phyloP scores from a whole-genome alignment of 495 filamentous ascomycete species.

The Penicillium nucicola region DNA sequence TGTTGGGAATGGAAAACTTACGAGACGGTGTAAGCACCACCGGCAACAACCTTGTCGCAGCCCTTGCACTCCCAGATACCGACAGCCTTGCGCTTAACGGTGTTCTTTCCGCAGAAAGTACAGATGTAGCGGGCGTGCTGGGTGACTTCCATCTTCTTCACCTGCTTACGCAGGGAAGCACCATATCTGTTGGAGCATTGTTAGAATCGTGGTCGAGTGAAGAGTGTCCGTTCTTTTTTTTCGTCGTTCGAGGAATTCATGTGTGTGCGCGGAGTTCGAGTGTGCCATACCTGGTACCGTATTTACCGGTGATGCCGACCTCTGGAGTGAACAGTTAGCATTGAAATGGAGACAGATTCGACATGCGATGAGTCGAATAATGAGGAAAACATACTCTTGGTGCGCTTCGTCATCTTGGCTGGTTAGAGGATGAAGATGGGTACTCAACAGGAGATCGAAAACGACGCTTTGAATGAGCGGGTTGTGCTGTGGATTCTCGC shows the following conservation, averaged over 20 bases:
- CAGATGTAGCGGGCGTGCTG: slow-evolving; percentile 88
- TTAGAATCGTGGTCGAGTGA: slow-evolving; percentile 27
- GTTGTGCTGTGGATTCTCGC: slow-evolving; percentile 48
- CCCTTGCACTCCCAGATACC: slow-evolving; percentile 96
- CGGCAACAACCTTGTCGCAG: slow-evolving; percentile 92
- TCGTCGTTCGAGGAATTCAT: slow-evolving; percentile 17
- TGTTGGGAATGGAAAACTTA: slow-evolving; percentile 51
- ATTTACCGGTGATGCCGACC: slow-evolving; percentile 83
- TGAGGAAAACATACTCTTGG: slow-evolving; percentile 63
- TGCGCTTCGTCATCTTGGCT: slow-evolving; percentile 91
- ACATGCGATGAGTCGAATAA: neutral
- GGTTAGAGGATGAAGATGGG: slow-evolving; percentile 45
- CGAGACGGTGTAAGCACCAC: slow-evolving; percentile 96
- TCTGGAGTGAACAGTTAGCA: slow-evolving; percentile 48
- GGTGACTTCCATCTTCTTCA: slow-evolving; percentile 99
- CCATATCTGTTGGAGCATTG: slow-evolving; percentile 67
- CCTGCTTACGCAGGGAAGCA: slow-evolving; percentile 99
- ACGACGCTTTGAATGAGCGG: slow-evolving; percentile 34
- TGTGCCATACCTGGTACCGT: slow-evolving; percentile 60
- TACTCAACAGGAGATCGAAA: slow-evolving; percentile 41
- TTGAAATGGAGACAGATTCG: slow-evolving; percentile 5
- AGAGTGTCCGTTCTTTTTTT: slow-evolving; percentile 10
- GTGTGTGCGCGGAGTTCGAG: slow-evolving; percentile 19
- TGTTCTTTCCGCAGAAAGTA: slow-evolving; percentile 95
- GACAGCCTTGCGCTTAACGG: slow-evolving; percentile 85